phyloP scores from a whole-genome alignment of 2,329 filamentous ascomycete species.

The Bertia moriformis region DNA sequence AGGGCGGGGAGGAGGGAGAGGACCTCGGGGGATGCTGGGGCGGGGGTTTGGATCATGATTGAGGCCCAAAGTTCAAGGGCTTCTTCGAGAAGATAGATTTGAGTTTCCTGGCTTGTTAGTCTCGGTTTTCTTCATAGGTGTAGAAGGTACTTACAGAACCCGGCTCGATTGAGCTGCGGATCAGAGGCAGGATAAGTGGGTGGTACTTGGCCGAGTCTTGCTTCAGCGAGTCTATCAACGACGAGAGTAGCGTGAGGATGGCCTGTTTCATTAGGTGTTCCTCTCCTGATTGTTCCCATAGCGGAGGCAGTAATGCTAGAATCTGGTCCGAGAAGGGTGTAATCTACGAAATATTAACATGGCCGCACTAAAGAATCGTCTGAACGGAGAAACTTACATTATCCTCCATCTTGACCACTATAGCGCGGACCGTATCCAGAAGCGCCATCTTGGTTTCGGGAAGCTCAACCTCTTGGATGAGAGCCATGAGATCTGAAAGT shows the following conservation, averaged over 20 bases:
- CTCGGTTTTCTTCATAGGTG: too few species aligned
- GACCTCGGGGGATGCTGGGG: slow-evolving; percentile 24
- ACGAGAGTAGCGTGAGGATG: slow-evolving; percentile 46
- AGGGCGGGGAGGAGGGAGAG: slow-evolving; percentile 26
- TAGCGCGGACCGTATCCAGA: slow-evolving; percentile 45
- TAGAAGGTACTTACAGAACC: slow-evolving; percentile 32
- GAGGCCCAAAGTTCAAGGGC: slow-evolving; percentile 51
- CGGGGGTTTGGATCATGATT: slow-evolving; percentile 30
- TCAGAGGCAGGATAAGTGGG: slow-evolving; percentile 44
- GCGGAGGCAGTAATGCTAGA: slow-evolving; percentile 40
- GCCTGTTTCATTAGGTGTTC: slow-evolving; percentile 57
- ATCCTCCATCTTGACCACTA: slow-evolving; percentile 47
- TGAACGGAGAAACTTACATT: slow-evolving; percentile 17
- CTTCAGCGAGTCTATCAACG: slow-evolving; percentile 48
- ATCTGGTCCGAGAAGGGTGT: slow-evolving; percentile 36
- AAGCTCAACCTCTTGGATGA: slow-evolving; percentile 48
- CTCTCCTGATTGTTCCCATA: slow-evolving; percentile 53
- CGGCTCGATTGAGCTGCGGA: slow-evolving; percentile 45
- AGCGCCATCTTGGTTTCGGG: slow-evolving; percentile 54
- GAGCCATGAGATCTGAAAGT: slow-evolving; percentile 39
- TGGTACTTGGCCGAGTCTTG: slow-evolving; percentile 44
- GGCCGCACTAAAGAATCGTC: too few species aligned
- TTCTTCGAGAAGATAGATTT: slow-evolving; percentile 50
- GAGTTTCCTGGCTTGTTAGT: slow-evolving; percentile 11
- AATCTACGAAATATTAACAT: too few species aligned